These are phyloP conservation scores for Epichloe bromicola DNA, from an alignment of 2,329 filamentous ascomycete genomes.

Conservation along the genomic window DNA sequence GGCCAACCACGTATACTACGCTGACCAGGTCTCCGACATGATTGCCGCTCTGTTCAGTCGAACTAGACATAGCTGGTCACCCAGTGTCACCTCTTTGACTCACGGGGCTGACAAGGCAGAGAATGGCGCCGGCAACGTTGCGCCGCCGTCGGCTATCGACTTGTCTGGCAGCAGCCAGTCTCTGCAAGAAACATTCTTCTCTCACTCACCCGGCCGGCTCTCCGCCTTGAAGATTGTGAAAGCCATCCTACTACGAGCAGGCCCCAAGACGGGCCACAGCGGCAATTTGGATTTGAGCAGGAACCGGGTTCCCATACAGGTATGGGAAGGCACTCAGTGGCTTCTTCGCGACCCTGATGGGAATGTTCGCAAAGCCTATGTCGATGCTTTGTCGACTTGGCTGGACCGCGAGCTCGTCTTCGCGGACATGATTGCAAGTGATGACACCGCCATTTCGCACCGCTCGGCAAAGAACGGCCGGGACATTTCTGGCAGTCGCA, in stretches of 20 bases:
- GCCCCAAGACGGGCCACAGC: constrained; percentile 46
- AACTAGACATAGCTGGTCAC: constrained; percentile 50
- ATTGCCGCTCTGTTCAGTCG: constrained; percentile 66
- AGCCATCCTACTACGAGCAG: constrained; percentile 70
- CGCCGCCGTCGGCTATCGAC: constrained; percentile 22
- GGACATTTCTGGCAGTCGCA: constrained; percentile 36
- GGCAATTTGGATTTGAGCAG: constrained; percentile 53
- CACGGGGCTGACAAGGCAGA: constrained; percentile 30
- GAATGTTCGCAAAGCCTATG: constrained; percentile 71
- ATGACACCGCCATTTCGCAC: constrained; percentile 37
- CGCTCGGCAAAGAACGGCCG: constrained; percentile 28
- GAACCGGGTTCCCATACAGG: constrained; percentile 62
- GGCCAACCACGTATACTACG: constrained; percentile 92
- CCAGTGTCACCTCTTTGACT: constrained; percentile 30
- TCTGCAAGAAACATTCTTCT: constrained; percentile 38
- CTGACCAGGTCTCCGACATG: constrained; percentile 93
- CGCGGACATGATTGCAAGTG: constrained; percentile 48
- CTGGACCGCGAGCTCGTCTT: constrained; percentile 64
- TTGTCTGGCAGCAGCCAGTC: constrained; percentile 30
- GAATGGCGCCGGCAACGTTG: constrained; percentile 20
- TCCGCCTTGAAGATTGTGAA: constrained; percentile 69
- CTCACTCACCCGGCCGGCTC: constrained; percentile 40
- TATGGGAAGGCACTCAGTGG: constrained; percentile 97
- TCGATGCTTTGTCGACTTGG: constrained; percentile 75
- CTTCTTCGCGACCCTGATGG: constrained; percentile 69